Evolutionary conservation across 306 rosid species (phyloP).

Genomic region (Cucurbita moschata): DNA sequence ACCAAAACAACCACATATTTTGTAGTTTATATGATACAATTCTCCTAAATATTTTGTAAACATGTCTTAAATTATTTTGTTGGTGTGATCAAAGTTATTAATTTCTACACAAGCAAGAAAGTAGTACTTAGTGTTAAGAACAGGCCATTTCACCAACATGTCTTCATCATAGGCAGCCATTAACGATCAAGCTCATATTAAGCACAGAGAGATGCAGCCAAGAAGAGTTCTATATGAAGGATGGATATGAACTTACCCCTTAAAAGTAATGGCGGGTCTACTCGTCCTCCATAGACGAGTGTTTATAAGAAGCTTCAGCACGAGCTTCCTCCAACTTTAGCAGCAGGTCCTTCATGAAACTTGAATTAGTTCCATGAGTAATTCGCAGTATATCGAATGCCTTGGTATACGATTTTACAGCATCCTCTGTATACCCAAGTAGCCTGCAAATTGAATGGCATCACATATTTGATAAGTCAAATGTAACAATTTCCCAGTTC

Average conservation of each 20-base stretch:
- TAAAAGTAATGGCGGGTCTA: not conserved
- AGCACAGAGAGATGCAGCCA: not conserved
- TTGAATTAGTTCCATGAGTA: slow-evolving; percentile 65
- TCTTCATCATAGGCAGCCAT: not conserved
- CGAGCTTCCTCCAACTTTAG: slow-evolving; percentile 79
- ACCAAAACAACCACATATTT: not conserved
- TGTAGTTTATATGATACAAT: not conserved
- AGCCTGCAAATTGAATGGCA: not conserved
- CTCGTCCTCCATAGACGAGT: slow-evolving; percentile 22
- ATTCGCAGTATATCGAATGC: slow-evolving; percentile 57
- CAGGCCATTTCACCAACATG: not conserved
- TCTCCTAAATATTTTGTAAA: too few species aligned
- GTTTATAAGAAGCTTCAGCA: slow-evolving; percentile 61
- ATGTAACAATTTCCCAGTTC: not conserved
- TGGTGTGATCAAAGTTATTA: too few species aligned
- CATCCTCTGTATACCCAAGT: slow-evolving; percentile 5
- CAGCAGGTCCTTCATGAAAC: slow-evolving; percentile 60
- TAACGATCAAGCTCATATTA: not conserved
- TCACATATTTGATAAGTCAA: not conserved
- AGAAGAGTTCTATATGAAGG: not conserved
- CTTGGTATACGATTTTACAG: slow-evolving; percentile 22
- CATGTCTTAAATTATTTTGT: too few species aligned
- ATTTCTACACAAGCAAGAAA: not conserved
- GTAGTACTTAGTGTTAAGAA: not conserved
- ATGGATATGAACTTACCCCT: not conserved